Conservation (phyloP, 1,284 basidiomycete species). For the Ceratobasidium papillatum region DNA sequence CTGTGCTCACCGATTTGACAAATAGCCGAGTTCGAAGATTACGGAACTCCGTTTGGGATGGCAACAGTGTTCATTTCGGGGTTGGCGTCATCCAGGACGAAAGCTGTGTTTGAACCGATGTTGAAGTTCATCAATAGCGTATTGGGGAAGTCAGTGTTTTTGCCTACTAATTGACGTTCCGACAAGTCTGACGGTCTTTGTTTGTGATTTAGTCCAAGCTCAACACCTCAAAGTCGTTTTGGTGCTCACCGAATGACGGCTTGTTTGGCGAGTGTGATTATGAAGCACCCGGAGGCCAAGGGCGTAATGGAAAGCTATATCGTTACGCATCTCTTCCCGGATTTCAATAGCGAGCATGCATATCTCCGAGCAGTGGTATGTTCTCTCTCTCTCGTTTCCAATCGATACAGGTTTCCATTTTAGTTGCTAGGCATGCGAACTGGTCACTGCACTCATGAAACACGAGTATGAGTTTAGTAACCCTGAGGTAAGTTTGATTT, state of each 20-base stretch:
- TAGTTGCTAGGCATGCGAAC: conserved; percentile 73
- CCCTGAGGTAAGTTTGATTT: conserved; percentile 62
- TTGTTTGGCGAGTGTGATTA: conserved; percentile 76
- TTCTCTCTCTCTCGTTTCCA: conserved; percentile 43
- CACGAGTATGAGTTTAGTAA: conserved; percentile 70
- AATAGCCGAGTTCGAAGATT: conserved; percentile 80
- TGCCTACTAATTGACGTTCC: not conserved
- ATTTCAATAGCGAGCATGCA: conserved; percentile 68
- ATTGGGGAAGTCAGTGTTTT: conserved; percentile 65
- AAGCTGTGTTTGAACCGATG: conserved; percentile 78
- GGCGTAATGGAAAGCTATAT: conserved; percentile 80
- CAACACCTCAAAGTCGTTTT: conserved; percentile 71
- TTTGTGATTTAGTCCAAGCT: conserved; percentile 43
- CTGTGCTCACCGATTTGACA: not conserved
- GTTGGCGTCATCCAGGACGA: conserved; percentile 78
- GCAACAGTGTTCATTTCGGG: conserved; percentile 81
- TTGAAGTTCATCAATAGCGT: conserved; percentile 78
- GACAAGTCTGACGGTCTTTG: too few species aligned
- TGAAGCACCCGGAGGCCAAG: conserved; percentile 81
- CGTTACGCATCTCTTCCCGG: conserved; percentile 73
- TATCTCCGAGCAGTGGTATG: conserved; percentile 80
- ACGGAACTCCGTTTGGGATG: conserved; percentile 75
- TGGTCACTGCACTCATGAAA: conserved; percentile 77
- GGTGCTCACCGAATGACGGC: conserved; percentile 85
- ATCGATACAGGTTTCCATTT: conserved; percentile 30